Base-by-base conservation (phyloP, 148 eudicot species). In the Talinum fruticosum region DNA sequence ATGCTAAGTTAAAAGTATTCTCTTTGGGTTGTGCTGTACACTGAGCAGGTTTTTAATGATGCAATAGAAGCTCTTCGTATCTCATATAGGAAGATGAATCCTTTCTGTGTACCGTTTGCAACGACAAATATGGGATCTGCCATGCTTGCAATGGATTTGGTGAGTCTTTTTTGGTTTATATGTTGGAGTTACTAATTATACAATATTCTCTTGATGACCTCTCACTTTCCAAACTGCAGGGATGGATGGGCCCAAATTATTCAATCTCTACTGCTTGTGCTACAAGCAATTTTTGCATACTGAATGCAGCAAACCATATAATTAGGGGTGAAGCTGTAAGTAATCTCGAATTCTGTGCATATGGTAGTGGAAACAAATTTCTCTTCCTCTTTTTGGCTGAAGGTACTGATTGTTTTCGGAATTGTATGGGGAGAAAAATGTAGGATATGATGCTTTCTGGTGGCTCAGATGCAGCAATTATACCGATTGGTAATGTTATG, bases 91-190 rank as follows among this genome's bases (percentile, higher is more conserved):
- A 95, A 95, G 90, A 91, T 95, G 94, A 95, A 90, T 85, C 97
- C 99, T 51, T 95, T 95, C 67, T 92, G 94, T 73, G 97, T 95
- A 74, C 97, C 99, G 51, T 92, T 92, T 83, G 94, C 96, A 72
- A 90, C 97, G 12, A 91, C 98, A 79, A 95, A 95, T 82, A 95
- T 95, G 98, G 98, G 98, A 69, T 95, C 98, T 79, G 98, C 98
- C 81, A 88, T 95, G 85, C 96, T 95, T 66, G 99, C 96, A 15
- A 91, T 92, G 93, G 99, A 95, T 83, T 87, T 95, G 94, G 98
- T 94, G 49, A 81, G 89, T 53, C 62, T 37, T 76, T 69, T 10
- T 72, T 80, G 30, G 21, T 16, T 71, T 26, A 64, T 14, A 15
- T 38, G 28, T 62, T 21, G 8, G 36, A 70, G 69, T 67, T 66